Conservation (phyloP, 805 yeast genomes). For the Monosporozyma servazzii region DNA sequence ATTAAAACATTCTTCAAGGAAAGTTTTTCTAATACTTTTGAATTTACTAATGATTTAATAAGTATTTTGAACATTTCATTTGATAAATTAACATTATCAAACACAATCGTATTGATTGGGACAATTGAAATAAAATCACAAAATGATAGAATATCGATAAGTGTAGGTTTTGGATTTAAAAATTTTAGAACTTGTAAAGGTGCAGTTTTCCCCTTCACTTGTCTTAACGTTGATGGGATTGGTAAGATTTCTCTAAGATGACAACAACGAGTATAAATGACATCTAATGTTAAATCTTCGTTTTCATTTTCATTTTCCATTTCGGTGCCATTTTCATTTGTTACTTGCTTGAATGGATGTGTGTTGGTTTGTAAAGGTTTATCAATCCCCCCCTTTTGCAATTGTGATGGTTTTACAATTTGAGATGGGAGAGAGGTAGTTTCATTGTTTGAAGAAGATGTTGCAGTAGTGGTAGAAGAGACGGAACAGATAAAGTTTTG, state of each 20-base stretch:
- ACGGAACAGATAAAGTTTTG: slow-evolving; percentile 25
- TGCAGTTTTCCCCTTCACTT: slow-evolving; percentile 64
- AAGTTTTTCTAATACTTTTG: slow-evolving; percentile 57
- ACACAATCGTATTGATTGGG: slow-evolving; percentile 61
- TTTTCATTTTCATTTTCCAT: slow-evolving; percentile 10
- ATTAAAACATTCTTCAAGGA: slow-evolving; percentile 71
- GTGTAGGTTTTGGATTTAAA: slow-evolving; percentile 76
- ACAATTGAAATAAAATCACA: slow-evolving; percentile 81
- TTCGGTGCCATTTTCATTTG: slow-evolving; percentile 7
- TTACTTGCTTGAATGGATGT: slow-evolving; percentile 35
- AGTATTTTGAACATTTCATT: slow-evolving; percentile 67
- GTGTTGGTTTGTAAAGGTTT: slow-evolving; percentile 62
- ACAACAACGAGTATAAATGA: slow-evolving; percentile 83
- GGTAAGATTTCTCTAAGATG: slow-evolving; percentile 87
- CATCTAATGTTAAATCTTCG: slow-evolving; percentile 38
- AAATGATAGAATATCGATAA: slow-evolving; percentile 79
- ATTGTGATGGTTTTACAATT: neutral
- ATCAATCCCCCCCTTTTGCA: slow-evolving; percentile 38
- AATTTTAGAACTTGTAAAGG: slow-evolving; percentile 66
- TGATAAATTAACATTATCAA: slow-evolving; percentile 71
- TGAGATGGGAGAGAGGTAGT: neutral
- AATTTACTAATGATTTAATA: slow-evolving; percentile 58
- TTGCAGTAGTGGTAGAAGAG: too few relatives aligned
- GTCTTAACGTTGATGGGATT: slow-evolving; percentile 78
- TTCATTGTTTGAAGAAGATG: neutral